phyloP scores from a whole-genome alignment of 2,329 filamentous ascomycete species.

The Bretziella fagacearum region DNA sequence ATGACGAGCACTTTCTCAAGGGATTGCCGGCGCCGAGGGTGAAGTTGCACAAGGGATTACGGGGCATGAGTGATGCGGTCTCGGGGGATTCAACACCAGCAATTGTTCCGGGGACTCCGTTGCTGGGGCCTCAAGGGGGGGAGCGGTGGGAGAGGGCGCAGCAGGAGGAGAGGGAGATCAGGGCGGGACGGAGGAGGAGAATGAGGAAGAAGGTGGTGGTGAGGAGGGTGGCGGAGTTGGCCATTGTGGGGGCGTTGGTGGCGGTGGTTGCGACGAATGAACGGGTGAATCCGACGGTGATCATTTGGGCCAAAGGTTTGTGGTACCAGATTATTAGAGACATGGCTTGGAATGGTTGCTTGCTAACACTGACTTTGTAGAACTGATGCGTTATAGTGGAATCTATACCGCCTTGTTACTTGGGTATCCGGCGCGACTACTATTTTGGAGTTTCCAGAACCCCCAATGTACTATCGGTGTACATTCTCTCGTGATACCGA shows the following conservation, averaged over 20 bases:
- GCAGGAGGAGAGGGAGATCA: constrained; percentile 8
- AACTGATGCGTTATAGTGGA: constrained; percentile 25
- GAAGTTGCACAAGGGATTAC: constrained; percentile 60
- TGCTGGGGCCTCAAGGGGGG: background rate
- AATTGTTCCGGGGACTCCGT: constrained; percentile 17
- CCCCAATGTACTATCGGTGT: constrained; percentile 24
- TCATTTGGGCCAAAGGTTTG: background rate
- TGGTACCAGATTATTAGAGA: background rate
- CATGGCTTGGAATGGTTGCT: too few species aligned
- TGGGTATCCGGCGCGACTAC: constrained; percentile 44
- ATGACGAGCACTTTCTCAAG: constrained; percentile 80
- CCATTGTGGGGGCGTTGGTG: constrained; percentile 33
- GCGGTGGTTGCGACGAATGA: constrained; percentile 31
- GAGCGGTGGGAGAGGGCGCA: too few species aligned
- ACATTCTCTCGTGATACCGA: constrained; percentile 39
- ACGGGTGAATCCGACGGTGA: constrained; percentile 20
- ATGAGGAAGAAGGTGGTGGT: constrained; percentile 29
- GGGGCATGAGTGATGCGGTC: constrained; percentile 39
- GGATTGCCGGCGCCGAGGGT: constrained; percentile 65
- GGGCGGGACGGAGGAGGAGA: background rate
- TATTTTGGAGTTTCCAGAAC: constrained; percentile 30
- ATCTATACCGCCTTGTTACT: constrained; percentile 27
- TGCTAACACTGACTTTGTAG: constrained; percentile 20
- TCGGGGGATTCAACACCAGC: constrained; percentile 40
- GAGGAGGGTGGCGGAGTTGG: constrained; percentile 35